phyloP scores from a whole-genome alignment of 495 filamentous ascomycete species.

The Lepraria neglecta region DNA sequence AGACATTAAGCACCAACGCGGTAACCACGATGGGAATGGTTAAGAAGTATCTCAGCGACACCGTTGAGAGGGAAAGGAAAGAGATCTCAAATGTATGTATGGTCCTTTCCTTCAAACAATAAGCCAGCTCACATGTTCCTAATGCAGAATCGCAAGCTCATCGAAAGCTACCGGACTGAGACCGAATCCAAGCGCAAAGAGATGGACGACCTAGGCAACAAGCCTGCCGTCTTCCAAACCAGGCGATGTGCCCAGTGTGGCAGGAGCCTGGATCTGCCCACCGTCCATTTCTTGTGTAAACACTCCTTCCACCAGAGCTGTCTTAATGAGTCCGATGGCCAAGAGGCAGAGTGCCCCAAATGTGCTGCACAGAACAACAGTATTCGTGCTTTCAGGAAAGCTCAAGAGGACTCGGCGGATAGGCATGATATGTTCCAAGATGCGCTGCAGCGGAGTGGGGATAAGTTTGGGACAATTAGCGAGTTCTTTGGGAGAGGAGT shows the following conservation, averaged over 20 bases:
- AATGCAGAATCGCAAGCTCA: constrained; percentile 67
- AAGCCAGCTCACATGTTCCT: constrained; percentile 8
- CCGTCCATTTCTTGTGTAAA: constrained; percentile 92
- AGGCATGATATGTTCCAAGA: constrained; percentile 85
- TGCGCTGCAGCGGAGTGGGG: constrained; percentile 69
- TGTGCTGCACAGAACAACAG: constrained; percentile 79
- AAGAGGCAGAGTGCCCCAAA: constrained; percentile 72
- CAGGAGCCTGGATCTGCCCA: constrained; percentile 69
- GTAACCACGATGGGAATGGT: constrained; percentile 97
- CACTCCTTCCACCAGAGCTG: constrained; percentile 92
- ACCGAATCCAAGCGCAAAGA: constrained; percentile 73
- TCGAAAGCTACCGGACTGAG: constrained; percentile 77
- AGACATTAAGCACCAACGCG: constrained; percentile 74
- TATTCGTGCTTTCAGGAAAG: constrained; percentile 73
- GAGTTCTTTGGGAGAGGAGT: constrained; percentile 95
- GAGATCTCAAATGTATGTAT: constrained; percentile 63
- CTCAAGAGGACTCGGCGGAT: constrained; percentile 81
- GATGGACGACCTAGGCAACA: constrained; percentile 63
- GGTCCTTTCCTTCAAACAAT: constrained; percentile 5
- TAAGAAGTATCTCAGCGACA: constrained; percentile 81
- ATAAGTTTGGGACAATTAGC: constrained; percentile 79
- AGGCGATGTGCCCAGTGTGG: constrained; percentile 79
- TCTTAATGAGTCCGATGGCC: constrained; percentile 59
- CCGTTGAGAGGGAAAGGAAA: constrained; percentile 78
- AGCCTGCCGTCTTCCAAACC: constrained; percentile 84